Evolutionary conservation across 257 asterid species (phyloP).

Genomic region (Nicotiana sylvestris): DNA sequence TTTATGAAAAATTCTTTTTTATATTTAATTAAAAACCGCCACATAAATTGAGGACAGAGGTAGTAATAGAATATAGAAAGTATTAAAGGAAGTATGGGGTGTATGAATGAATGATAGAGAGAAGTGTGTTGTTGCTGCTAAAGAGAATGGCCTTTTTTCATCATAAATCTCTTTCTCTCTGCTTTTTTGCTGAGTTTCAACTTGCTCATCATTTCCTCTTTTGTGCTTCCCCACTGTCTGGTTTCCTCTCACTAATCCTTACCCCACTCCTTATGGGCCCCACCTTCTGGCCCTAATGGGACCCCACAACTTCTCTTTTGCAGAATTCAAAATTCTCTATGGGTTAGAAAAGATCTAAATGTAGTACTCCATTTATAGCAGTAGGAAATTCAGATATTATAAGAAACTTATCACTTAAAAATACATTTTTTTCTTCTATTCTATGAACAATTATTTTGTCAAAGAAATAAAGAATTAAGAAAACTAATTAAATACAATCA

Average conservation of each 20-base stretch:
- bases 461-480: no score
- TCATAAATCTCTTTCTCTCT: not conserved
- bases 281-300: not conserved
- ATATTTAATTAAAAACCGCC: no score
- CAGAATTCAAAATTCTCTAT: not conserved
- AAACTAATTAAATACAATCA: no score
- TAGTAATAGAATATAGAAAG: no score
- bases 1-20: no score
- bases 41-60: no score
- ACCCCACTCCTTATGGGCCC: not conserved
- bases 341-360: no score
- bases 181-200: slow-evolving; percentile 12
- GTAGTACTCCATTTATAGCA: no score
- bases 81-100: not conserved
- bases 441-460: no score
- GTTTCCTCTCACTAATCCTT: not conserved
- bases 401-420: no score
- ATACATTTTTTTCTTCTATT: no score
- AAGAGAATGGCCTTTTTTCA: not conserved
- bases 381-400: no score
- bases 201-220: slow-evolving; percentile 27
- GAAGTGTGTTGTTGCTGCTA: not conserved
- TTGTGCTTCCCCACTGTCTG: slow-evolving; percentile 14
- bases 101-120: not conserved
- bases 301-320: not conserved